Evolutionary conservation across 1,139 yeast species (phyloP), one percentile per base, ranked within the genome.

Genomic region (Arxiozyma heterogenica): DNA sequence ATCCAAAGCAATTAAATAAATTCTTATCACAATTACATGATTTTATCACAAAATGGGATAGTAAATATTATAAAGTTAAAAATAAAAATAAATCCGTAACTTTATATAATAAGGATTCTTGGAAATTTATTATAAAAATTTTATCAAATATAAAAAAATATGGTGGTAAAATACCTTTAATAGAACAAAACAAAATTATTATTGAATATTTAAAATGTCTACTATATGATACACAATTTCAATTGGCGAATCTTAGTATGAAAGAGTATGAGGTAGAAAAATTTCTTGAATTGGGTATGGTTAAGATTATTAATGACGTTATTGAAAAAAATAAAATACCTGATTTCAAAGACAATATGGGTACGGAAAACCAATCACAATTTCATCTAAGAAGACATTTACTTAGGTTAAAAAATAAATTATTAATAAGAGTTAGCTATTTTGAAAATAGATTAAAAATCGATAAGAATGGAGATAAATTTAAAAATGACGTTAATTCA

Each of bases 261-360:
- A 20, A 34, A 21, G 55, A 53, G 12, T 39, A 23, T 9, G 46
- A 54, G 23, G 52, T 53, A 11, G 54, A 59, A 25, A 56, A 60
- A 41, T 62, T 55, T 53, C 53, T 65, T 27, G 58, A 57, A 30
- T 53, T 66, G 25, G 66, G 62, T 42, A 59, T 58, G n/a, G 58
- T 63, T 21, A 56, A 68, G 39, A 54, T 64, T 21, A 49, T 64
- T 2, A 60, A 57, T 8, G 34, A 48, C 2, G 53, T 62, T 30
- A 53, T 59, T 11, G 58, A 56, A 4, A 38, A 50, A 23, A 54
- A 41, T 58, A 51, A 57, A 43, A 41, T 53, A 52, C 6, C 55
- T 53, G 48, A 55, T 44, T 22, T 53, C 53, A 47, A 57, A 51
- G 18, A 41, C 44, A 20, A 41, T 53, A 9, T 4, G 7, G n/a